Evolutionary conservation across 139 green algal genomes (phyloP).

Genomic region (Coccomyxa sp.): DNA sequence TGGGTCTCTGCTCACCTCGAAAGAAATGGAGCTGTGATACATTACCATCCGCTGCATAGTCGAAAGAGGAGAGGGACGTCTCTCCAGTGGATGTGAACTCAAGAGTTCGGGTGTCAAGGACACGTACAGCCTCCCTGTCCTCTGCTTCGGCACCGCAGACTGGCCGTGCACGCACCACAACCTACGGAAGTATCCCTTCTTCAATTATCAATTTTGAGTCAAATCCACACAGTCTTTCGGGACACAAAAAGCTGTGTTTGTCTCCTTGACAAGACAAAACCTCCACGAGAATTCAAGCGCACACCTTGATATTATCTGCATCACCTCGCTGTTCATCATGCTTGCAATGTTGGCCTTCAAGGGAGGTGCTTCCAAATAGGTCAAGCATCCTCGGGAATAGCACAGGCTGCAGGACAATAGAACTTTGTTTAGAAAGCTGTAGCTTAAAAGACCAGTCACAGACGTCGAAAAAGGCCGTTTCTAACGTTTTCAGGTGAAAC

Average conservation of each 20-base stretch:
- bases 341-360: background rate
- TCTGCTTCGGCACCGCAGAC: constrained; percentile 13
- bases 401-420: background rate
- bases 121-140: constrained; percentile 26
- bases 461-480: too few relatives aligned
- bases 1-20: constrained; percentile 24
- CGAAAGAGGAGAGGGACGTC: constrained; percentile 44
- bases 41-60: constrained; percentile 39
- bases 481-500: too few relatives aligned
- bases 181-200: too few relatives aligned
- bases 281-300: too few relatives aligned
- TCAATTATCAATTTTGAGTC: too few relatives aligned
- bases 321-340: background rate
- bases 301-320: constrained; percentile 29
- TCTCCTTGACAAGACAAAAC: too few relatives aligned
- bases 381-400: background rate
- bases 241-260: too few relatives aligned
- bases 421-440: background rate
- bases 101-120: constrained; percentile 14
- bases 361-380: background rate
- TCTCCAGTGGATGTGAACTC: background rate
- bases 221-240: too few relatives aligned
- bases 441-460: too few relatives aligned
- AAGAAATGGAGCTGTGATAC: constrained; percentile 58
- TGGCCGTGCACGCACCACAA: constrained; percentile 44